Evolutionary conservation across 306 rosid genomes (phyloP).

Genomic region (Medicago arabica): DNA sequence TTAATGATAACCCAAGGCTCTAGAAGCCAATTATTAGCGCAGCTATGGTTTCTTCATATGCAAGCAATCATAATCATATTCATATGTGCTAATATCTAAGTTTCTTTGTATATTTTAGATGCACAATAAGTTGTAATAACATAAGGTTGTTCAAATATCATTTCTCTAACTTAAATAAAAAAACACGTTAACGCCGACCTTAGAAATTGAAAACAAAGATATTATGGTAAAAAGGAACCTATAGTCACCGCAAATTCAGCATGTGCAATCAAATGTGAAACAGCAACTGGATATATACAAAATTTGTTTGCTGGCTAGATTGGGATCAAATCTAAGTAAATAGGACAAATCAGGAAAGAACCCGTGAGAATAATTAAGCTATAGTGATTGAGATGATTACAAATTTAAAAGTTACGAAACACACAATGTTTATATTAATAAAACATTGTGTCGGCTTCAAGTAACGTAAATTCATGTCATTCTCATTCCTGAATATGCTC

Average conservation of each 20-base stretch:
- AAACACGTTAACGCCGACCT: too few species aligned
- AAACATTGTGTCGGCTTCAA: slow-evolving; percentile 48
- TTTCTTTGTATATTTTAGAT: too few species aligned
- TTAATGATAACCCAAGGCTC: too few species aligned
- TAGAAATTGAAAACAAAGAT: too few species aligned
- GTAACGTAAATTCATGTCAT: slow-evolving; percentile 57
- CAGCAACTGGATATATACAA: not conserved
- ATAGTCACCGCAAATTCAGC: not conserved
- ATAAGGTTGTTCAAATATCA: too few species aligned
- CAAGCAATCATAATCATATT: too few species aligned
- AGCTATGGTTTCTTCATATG: too few species aligned
- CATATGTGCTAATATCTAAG: too few species aligned
- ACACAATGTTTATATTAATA: not conserved
- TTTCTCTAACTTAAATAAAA: too few species aligned
- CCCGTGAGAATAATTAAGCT: not conserved
- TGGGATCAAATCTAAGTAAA: not conserved
- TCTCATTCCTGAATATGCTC: slow-evolving; percentile 48
- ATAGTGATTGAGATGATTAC: not conserved
- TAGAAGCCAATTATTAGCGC: too few species aligned
- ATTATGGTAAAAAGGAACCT: too few species aligned
- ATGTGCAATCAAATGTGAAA: not conserved
- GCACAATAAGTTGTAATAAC: too few species aligned
- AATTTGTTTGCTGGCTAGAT: not conserved
- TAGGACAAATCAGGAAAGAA: slow-evolving; percentile 6
- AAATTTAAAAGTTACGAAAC: not conserved